Evolutionary conservation across 2,329 filamentous ascomycete species (phyloP).

Genomic region (Cryoendolithus antarcticus): DNA sequence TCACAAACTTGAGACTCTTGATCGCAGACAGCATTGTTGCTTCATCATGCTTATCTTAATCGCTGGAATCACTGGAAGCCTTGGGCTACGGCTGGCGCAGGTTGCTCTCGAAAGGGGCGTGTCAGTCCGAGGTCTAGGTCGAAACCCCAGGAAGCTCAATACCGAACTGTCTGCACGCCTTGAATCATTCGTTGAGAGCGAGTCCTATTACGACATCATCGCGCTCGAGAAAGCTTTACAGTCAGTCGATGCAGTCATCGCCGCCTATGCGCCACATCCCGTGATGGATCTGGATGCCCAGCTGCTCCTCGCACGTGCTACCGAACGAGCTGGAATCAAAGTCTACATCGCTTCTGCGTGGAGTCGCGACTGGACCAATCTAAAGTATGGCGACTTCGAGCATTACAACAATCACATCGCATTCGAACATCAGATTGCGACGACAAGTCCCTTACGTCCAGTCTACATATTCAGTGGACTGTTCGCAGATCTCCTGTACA

Average conservation of each 20-base stretch:
- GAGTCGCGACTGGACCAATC: conserved; percentile 7
- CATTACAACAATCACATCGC: conserved; percentile 4
- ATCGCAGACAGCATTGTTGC: neutral
- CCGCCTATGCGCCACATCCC: conserved; percentile 6
- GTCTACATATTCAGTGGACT: conserved; percentile 8
- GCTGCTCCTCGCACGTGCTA: conserved; percentile 6
- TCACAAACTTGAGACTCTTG: conserved; percentile 7
- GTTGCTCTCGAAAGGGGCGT: conserved; percentile 27
- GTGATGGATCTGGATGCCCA: conserved; percentile 7
- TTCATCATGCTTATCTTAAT: conserved; percentile 5
- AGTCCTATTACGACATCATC: conserved; percentile 5
- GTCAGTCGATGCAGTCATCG: conserved; percentile 6
- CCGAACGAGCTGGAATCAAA: conserved; percentile 6
- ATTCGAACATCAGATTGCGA: conserved; percentile 4
- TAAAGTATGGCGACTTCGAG: conserved; percentile 5
- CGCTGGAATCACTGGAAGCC: conserved; percentile 6
- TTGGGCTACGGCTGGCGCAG: conserved; percentile 6
- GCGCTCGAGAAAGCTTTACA: conserved; percentile 5
- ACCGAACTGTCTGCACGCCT: neutral
- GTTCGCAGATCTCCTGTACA: conserved; percentile 6
- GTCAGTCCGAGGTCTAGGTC: conserved; percentile 21
- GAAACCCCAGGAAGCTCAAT: conserved; percentile 39
- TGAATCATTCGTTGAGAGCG: conserved; percentile 6
- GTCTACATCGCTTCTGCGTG: conserved; percentile 5
- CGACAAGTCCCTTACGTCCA: conserved; percentile 5